Evolutionary conservation across 116 monocot species (phyloP), one percentile per base, ranked within the genome.

Genomic region (Posidonia oceanica): DNA sequence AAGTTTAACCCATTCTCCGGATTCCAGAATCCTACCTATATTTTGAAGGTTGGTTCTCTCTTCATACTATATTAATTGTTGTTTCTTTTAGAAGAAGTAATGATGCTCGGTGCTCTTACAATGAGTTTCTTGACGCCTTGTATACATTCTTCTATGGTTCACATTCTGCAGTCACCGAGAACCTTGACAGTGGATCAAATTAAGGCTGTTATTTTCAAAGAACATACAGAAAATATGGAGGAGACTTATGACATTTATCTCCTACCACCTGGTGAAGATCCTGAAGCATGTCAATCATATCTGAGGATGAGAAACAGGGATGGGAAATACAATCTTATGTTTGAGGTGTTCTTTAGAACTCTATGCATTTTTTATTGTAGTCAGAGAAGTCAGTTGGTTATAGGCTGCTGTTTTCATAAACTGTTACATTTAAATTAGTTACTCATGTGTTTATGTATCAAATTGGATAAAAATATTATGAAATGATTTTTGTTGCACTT

Each of bases 321-420:
- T 71, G 99, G 99, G 44, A 99, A 93, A 74, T 99, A 99, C 67
- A 99, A 88, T 90, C 93, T 99, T 41, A 99, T 99, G 99, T 99
- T 99, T 75, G 99, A 99, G 94, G 99, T 91, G 63, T 71, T 71
- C 41, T 66, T 10, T 3, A 7, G 18, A 66, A 41, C 12, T 20
- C 12, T 66, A 7, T 41, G 17, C 39, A 38, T 38, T 40, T 64
- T 39, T 41, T 39, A 17, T 8, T 40, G 41, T 48, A 10, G 11
- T 48, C 7, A 48, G 12, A 48, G 4, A 48, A 10, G 48, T 58
- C 2, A 18, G 58, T 58, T 58, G 5, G 5, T 17, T n/a, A 12
- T 48, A 48, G 7, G 12, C 48, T 48, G 12, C 12, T 48, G 7
- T 48, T 48, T 5, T 48, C 12, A 12, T 44, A 44, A 44, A 8